Conservation (phyloP, 495 filamentous ascomycete species). For the Chaetomidium leptoderma region DNA sequence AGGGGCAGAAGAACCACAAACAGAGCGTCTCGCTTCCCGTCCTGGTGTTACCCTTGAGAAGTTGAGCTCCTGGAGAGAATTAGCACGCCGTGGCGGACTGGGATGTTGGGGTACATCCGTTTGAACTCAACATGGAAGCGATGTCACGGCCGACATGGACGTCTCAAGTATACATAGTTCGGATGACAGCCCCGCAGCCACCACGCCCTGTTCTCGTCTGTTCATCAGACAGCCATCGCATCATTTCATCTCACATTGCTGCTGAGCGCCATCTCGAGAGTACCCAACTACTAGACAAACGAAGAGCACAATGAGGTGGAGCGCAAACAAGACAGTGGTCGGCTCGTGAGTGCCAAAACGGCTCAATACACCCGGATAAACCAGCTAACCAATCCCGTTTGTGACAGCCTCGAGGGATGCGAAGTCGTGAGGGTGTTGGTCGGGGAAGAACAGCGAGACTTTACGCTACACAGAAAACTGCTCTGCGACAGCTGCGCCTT, state of each 20-base stretch:
- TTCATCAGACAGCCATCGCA: background rate
- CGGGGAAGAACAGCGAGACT: conserved; percentile 40
- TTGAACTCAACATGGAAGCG: background rate
- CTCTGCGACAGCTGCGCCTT: conserved; percentile 38
- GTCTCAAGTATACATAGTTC: conserved; percentile 11
- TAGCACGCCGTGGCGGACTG: too few species aligned
- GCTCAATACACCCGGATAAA: background rate
- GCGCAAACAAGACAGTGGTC: conserved; percentile 12
- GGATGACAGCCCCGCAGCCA: background rate
- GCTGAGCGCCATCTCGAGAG: conserved; percentile 6
- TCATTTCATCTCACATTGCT: background rate
- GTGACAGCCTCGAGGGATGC: conserved; percentile 24
- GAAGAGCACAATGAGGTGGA: conserved; percentile 21
- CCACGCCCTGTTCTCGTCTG: background rate
- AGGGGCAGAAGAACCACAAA: background rate
- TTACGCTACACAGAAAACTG: conserved; percentile 38
- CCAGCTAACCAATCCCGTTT: conserved; percentile 8
- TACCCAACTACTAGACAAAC: too few species aligned
- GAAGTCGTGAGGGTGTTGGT: conserved; percentile 41
- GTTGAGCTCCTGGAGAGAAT: too few species aligned
- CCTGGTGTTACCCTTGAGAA: background rate
- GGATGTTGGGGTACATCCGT: background rate
- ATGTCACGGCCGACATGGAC: background rate
- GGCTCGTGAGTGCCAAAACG: conserved; percentile 17
- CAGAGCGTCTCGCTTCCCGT: background rate